Percentiles rank a stretch among this genome's conserved stretches.
Evolutionary conservation across 495 filamentous ascomycete species (phyloP).

Genomic region (Letharia lupina): DNA sequence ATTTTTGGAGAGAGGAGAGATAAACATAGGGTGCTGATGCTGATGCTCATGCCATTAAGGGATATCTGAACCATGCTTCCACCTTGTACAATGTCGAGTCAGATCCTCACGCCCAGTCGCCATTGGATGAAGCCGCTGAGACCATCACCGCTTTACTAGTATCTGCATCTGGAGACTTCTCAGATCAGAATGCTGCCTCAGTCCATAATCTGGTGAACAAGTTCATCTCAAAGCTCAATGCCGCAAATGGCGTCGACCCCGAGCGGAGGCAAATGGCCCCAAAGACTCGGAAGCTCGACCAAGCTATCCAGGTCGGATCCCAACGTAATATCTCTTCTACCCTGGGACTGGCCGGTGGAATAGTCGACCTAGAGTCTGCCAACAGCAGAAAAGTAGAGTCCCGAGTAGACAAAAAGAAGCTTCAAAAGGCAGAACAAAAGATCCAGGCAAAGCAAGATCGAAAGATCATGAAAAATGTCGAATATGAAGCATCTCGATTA

Average conservation of each 20-base stretch:
- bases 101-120: slow-evolving; percentile 57
- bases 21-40: slow-evolving; percentile 14
- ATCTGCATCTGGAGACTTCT: slow-evolving; percentile 78
- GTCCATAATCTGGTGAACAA: slow-evolving; percentile 82
- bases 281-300: slow-evolving; percentile 77
- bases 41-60: slow-evolving; percentile 36
- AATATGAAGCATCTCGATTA: slow-evolving; percentile 91
- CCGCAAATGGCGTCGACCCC: slow-evolving; percentile 60
- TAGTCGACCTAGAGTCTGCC: slow-evolving; percentile 88
- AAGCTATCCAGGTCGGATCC: slow-evolving; percentile 88
- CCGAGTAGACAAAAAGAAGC: slow-evolving; percentile 95
- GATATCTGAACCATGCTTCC: slow-evolving; percentile 88
- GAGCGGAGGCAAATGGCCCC: slow-evolving; percentile 61
- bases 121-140: slow-evolving; percentile 74
- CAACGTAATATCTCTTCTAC: slow-evolving; percentile 95
- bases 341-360: slow-evolving; percentile 71
- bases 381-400: slow-evolving; percentile 91
- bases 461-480: slow-evolving; percentile 94
- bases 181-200: slow-evolving; percentile 59
- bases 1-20: not conserved
- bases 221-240: slow-evolving; percentile 74
- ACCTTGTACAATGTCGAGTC: slow-evolving; percentile 70
- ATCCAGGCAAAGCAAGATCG: slow-evolving; percentile 97
- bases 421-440: slow-evolving; percentile 97
- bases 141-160: slow-evolving; percentile 78